phyloP scores from a whole-genome alignment of 768 basidiomycete genomes.

The Suillus lakei region DNA sequence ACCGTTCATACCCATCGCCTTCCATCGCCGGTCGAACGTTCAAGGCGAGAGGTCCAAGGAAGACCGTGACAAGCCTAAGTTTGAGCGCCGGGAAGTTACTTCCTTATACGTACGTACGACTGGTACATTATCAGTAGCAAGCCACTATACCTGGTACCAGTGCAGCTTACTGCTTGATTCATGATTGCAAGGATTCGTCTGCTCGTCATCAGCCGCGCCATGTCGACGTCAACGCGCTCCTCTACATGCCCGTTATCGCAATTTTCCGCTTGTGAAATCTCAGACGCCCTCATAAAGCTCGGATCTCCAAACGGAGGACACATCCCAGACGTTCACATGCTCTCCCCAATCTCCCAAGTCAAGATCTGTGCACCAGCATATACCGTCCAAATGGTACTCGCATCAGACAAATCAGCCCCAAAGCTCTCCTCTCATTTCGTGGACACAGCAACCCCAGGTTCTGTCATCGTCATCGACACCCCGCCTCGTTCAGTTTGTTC shows the following conservation, averaged over 20 bases:
- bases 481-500: constrained; percentile 61
- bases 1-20: too few species aligned
- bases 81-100: too few species aligned
- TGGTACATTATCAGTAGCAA: too few species aligned
- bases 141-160: too few species aligned
- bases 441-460: constrained; percentile 69
- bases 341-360: constrained; percentile 42
- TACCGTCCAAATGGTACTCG: constrained; percentile 82
- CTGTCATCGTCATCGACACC: constrained; percentile 74
- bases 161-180: background rate
- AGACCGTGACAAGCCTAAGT: too few species aligned
- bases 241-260: constrained; percentile 23
- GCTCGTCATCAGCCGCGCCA: constrained; percentile 16
- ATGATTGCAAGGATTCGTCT: constrained; percentile 12
- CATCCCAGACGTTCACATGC: constrained; percentile 76
- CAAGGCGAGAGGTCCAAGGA: too few species aligned
- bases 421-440: constrained; percentile 78
- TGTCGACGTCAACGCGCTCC: constrained; percentile 20
- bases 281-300: constrained; percentile 88
- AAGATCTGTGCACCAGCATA: constrained; percentile 80
- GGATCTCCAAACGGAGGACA: constrained; percentile 72
- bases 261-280: constrained; percentile 84
- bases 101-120: background rate
- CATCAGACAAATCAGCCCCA: constrained; percentile 61
- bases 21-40: too few species aligned